A percentile compares a stretch with the other conserved stretches of the same genome.
phyloP scores from a whole-genome alignment of 164 flowering plant species.

The Liriodendron chinense region DNA sequence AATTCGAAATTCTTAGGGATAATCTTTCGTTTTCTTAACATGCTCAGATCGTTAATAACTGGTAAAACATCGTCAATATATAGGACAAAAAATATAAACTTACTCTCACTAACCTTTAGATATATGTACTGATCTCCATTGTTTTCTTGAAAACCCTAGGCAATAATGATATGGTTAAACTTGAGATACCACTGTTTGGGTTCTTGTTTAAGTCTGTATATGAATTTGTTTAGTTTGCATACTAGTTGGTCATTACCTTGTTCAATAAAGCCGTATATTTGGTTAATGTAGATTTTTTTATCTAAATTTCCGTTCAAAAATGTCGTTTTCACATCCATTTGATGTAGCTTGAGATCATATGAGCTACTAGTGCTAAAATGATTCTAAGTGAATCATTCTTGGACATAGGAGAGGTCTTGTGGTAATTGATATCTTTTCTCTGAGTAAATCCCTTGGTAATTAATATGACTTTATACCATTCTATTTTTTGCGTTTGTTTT shows the following conservation, averaged over 20 bases:
- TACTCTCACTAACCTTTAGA: no score
- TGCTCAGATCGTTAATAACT: no score
- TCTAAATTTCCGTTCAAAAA: no score
- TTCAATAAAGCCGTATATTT: neutral
- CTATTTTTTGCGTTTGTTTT: neutral
- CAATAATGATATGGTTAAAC: neutral
- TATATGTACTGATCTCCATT: no score
- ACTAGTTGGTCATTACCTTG: neutral
- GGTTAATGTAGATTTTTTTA: neutral
- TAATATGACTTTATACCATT: neutral
- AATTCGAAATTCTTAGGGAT: no score
- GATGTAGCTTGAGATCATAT: conserved; percentile 5
- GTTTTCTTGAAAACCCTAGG: conserved; percentile 3
- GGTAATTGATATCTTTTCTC: neutral
- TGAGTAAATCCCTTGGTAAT: no score
- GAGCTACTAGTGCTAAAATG: conserved; percentile 8
- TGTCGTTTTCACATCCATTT: neutral
- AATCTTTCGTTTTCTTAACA: no score
- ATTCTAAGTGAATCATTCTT: conserved; percentile 2
- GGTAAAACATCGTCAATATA: no score
- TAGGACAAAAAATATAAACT: no score
- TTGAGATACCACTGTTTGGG: neutral
- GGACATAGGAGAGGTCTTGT: neutral
- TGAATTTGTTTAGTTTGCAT: conserved; percentile 5
- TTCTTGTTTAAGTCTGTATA: neutral